Base-by-base conservation (phyloP, 2,329 filamentous ascomycete genomes). In the Fusarium setosum region DNA sequence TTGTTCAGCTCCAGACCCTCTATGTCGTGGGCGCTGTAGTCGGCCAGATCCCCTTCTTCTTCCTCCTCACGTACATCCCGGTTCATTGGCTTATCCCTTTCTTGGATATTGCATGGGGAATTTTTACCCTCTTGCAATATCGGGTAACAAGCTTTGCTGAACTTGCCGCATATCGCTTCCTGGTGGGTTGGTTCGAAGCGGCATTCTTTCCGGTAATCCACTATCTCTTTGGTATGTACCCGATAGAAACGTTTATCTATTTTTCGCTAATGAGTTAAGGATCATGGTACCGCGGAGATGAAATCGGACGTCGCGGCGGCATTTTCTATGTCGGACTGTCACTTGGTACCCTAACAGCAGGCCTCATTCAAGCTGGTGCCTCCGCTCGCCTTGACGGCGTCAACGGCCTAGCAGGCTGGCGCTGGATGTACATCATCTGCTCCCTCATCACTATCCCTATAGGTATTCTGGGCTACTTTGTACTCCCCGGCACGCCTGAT, bases 391-490 rank as follows among this genome's bases (percentile, higher is more conserved):
- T 83, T 0, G 75, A 83, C 32, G 82, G 80, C 1, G 75, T 83
- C 5, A 72, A 80, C 21, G 83, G 83, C 0, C 74, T 84, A 0
- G 78, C 77, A 1, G 83, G 82, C 1, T 85, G 83, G 82, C 74
- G 83, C n/a, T 88, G 85, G 85, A 84, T 87, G 76, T 87, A 86
- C 65, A 83, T 86, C 42, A 83, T 86, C 69, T 80, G 79, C 50
- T 76, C 83, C 4, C 57, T 87, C 6, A 84, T 88, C 57, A 88
- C 86, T 2, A 82, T 88, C 12, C 84, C 84, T 0, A 74, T 87
- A 5, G 83, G 82, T 0, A 74, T 87, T 5, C 63, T 83, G 1
- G 84, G 85, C 0, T 81, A 80, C 41, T 79, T 86, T 24, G 70
- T 87, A 6, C 77, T 86, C 11, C 85, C 85, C 0, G 84, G 84